Base-by-base conservation (phyloP, 345 rosid genomes). In the Firmiana major region DNA sequence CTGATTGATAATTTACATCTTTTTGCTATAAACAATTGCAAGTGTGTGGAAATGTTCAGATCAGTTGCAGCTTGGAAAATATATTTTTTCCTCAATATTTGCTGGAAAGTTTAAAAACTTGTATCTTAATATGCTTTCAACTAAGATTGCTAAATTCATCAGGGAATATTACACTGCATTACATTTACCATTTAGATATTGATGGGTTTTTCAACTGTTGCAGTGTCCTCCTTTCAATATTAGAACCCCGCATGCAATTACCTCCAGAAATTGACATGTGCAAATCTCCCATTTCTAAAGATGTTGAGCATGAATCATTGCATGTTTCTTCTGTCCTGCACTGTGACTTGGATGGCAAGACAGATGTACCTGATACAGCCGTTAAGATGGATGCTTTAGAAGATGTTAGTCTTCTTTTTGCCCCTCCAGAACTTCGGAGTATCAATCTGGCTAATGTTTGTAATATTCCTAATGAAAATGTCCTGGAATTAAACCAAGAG, bases 151-250 rank as follows among this genome's bases (percentile, higher is more conserved):
- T 43, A 57, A 74, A 65, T 76, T 36, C 53, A 36, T 24, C 24
- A 59, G 24, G 45, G 31, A 15, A 51, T 28, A 62, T 62, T 31
- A 31, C 4, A 5, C 6, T 5, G 21, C 3, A 1, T 71, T 73
- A 49, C 67, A 54, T 6, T 22, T 19, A 58, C 40, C 59, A n/a
- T 26, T 74, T 34, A 68, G 17, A 64, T 73, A 21, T 24, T 78
- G 57, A 65, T 75, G 71, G 53, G 64, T 82, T 63, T 63, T 65
- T n/a, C 64, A 69, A 74, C 77, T 80, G 21, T 79, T 42, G 86
- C 92, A 92, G 97, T 83, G 95, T 90, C 71, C 92, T 92, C 79
- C 93, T 92, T 80, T 89, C 92, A 42, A 83, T 90, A 83, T 80
- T 92, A 89, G 93, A 88, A 81, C 93, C 97, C 74, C 90, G 78